Evolutionary conservation across 768 basidiomycete species (phyloP), one percentile per base, ranked within the genome.

Genomic region (Leccinellum rugosiceps): DNA sequence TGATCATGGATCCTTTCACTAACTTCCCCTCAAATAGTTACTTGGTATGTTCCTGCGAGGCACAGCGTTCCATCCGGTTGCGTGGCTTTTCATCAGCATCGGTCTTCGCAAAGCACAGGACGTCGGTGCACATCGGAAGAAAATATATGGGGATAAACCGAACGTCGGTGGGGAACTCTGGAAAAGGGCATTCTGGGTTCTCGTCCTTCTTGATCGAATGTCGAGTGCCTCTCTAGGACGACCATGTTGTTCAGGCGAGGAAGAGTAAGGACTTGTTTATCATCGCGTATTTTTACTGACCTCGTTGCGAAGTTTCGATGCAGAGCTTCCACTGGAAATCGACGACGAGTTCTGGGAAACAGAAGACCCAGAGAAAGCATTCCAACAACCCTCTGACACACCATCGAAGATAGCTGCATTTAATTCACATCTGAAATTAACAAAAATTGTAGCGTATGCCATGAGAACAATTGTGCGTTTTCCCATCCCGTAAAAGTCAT

Each of bases 291-390:
- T 53, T 35, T 54, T 23, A 51, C 50, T 64, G 19, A 66, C 52
- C 21, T 43, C n/a, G 25, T 28, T 60, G 52, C 59, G n/a, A 61
- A 94, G 92, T 68, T 92, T 91, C 67, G 93, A 95, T 67, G 75
- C 88, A 26, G 92, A 92, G 47, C 74, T 90, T 32, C 90, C 90
- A 41, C 78, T 90, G 13, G 90, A 92, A 69, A 86, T 93, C 14
- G 90, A 95, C 61, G 87, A 88, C 63, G 83, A 86, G 59, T 92
- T 84, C 66, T 94, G 90, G 91, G 80, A 84, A 59, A 73, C 72
- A 17, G 75, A 71, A 53, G 78, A 78, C 55, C 76, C 81, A 13
- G 69, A 74, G 10, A 67, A 71, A 26, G 78, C 80, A 28, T 92
- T 90, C 72, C 79, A 80, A 58, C 92, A 93, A 62, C 92, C 90